Percentiles rank a stretch among this genome's conserved stretches.
These are phyloP conservation scores for Daedalea quercina DNA, from an alignment of 768 basidiomycete genomes.

Conservation along the genomic window DNA sequence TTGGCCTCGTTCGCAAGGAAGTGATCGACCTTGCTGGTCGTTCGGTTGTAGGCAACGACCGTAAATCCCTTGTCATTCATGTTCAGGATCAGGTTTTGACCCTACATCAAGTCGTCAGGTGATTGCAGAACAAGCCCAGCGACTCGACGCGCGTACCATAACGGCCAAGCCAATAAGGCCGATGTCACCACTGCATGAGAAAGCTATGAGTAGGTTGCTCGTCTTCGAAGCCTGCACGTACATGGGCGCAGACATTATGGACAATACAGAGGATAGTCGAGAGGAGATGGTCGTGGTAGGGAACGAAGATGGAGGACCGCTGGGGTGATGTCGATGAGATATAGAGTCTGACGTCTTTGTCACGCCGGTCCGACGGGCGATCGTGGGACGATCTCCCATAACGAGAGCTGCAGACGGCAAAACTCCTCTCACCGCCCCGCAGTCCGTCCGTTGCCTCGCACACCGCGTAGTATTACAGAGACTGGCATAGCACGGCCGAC, in stretches of 20 bases:
- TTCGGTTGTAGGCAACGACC: conserved; percentile 96
- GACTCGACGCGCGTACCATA: conserved; percentile 59
- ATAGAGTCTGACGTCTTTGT: conserved; percentile 20
- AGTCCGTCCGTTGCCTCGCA: background rate
- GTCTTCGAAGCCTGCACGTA: conserved; percentile 30
- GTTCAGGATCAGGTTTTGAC: conserved; percentile 95
- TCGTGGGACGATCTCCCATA: conserved; percentile 15
- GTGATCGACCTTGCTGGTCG: conserved; percentile 89
- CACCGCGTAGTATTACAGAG: background rate
- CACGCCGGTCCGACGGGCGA: conserved; percentile 19
- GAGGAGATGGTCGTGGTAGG: conserved; percentile 21
- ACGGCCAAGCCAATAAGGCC: conserved; percentile 98
- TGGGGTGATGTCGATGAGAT: conserved; percentile 25
- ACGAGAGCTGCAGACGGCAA: background rate
- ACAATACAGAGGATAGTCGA: conserved; percentile 27
- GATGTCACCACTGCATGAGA: conserved; percentile 75
- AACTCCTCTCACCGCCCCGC: background rate
- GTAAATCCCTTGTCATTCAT: conserved; percentile 99
- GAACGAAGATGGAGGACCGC: conserved; percentile 12
- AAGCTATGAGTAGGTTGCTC: conserved; percentile 10
- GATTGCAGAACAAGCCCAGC: conserved; percentile 5
- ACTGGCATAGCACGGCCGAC: background rate
- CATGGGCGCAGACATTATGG: conserved; percentile 40
- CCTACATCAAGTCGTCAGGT: conserved; percentile 36
- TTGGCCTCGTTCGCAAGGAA: conserved; percentile 98